These are phyloP conservation scores for Trichophaea hybrida DNA, from an alignment of 2,329 filamentous ascomycete genomes.

Conservation along the genomic window DNA sequence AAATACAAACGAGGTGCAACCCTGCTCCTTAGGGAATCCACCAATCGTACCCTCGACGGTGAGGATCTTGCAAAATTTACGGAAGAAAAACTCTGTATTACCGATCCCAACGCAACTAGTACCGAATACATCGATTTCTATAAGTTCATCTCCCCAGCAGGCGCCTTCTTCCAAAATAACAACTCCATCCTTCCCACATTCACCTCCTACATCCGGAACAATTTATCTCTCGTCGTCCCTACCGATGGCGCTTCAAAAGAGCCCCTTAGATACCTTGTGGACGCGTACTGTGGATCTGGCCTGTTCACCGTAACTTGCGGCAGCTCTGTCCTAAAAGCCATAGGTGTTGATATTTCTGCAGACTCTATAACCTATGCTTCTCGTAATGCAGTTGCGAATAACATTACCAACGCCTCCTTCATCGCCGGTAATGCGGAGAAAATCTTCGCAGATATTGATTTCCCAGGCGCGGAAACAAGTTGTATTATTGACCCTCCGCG, in stretches of 20 bases:
- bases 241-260: slow-evolving; percentile 28
- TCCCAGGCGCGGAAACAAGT: slow-evolving; percentile 65
- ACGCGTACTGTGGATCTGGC: slow-evolving; percentile 93
- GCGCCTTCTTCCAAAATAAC: slow-evolving; percentile 98
- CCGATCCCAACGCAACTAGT: slow-evolving; percentile 64
- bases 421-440: slow-evolving; percentile 74
- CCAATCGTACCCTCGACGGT: slow-evolving; percentile 42
- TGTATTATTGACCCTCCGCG: slow-evolving; percentile 95
- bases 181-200: slow-evolving; percentile 73
- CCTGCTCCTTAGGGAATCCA: slow-evolving; percentile 75
- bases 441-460: slow-evolving; percentile 64
- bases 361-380: slow-evolving; percentile 66
- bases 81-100: slow-evolving; percentile 79
- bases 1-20: slow-evolving; percentile 74
- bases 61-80: slow-evolving; percentile 38
- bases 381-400: slow-evolving; percentile 64
- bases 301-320: slow-evolving; percentile 92
- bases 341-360: slow-evolving; percentile 74
- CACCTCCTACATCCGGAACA: slow-evolving; percentile 25
- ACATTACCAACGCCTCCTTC: slow-evolving; percentile 63
- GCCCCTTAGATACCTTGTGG: slow-evolving; percentile 71
- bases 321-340: slow-evolving; percentile 38
- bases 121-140: slow-evolving; percentile 80
- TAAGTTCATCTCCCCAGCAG: slow-evolving; percentile 79
- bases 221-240: slow-evolving; percentile 24